These are phyloP conservation scores for Sclerospora graminicola DNA, from an alignment of 352 stramenopile species.

Conservation along the genomic window DNA sequence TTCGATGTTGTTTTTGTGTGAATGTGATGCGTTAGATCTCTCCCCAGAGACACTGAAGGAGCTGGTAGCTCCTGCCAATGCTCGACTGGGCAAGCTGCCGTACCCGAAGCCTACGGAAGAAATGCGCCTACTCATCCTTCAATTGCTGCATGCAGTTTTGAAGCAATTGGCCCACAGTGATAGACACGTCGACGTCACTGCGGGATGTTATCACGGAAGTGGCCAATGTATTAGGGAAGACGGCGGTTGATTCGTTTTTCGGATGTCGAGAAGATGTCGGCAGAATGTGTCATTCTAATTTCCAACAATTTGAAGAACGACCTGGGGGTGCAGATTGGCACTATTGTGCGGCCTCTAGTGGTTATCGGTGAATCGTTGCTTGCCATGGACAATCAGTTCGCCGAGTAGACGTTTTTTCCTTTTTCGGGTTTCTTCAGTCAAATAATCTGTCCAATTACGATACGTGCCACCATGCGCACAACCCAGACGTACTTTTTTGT, in stretches of 20 bases:
- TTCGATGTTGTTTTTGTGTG: slow-evolving; percentile 46
- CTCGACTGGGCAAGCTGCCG: slow-evolving; percentile 63
- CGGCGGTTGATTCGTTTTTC: slow-evolving; percentile 63
- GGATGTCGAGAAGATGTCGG: slow-evolving; percentile 68
- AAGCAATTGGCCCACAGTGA: slow-evolving; percentile 29
- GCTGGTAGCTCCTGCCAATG: slow-evolving; percentile 34
- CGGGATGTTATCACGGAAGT: slow-evolving; percentile 52
- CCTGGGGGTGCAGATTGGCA: slow-evolving; percentile 53
- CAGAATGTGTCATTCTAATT: slow-evolving; percentile 51
- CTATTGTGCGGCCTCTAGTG: slow-evolving; percentile 54
- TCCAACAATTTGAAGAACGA: slow-evolving; percentile 40
- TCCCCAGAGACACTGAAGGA: slow-evolving; percentile 31
- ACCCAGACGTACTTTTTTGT: too few relatives aligned
- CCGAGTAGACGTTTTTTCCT: too few relatives aligned
- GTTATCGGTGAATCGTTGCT: too few relatives aligned
- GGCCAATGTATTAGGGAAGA: slow-evolving; percentile 64
- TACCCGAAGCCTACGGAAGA: slow-evolving; percentile 75
- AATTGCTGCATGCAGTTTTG: slow-evolving; percentile 43
- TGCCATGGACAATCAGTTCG: too few relatives aligned
- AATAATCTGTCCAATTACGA: too few relatives aligned
- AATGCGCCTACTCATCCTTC: slow-evolving; percentile 61
- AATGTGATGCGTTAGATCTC: slow-evolving; percentile 33
- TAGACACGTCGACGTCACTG: slow-evolving; percentile 18
- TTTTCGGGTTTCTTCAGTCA: too few relatives aligned
- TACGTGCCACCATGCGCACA: too few relatives aligned